Conservation (phyloP, 768 basidiomycete genomes). For the Pholiota molesta region DNA sequence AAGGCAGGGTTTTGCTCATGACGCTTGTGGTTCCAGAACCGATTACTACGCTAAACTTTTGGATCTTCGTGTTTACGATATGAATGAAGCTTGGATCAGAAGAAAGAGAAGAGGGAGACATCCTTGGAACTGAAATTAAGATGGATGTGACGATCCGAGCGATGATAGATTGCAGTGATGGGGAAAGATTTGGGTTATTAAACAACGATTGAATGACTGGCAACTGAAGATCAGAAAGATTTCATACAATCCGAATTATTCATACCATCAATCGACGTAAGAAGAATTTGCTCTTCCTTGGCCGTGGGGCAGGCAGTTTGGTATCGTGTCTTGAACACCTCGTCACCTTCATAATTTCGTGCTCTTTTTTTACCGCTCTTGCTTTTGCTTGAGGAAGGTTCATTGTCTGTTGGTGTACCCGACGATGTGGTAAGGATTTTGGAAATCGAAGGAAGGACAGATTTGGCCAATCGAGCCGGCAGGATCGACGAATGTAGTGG, state of each 20-base stretch:
- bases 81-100: conserved; percentile 51
- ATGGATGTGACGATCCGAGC: conserved; percentile 61
- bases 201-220: conserved; percentile 55
- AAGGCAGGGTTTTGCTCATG: conserved; percentile 62
- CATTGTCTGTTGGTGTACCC: conserved; percentile 23
- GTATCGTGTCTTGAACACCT: conserved; percentile 57
- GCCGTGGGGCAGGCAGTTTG: conserved; percentile 49
- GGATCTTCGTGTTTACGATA: conserved; percentile 47
- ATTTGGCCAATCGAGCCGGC: conserved; percentile 56
- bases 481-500: conserved; percentile 51
- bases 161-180: conserved; percentile 59
- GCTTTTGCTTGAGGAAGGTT: conserved; percentile 30
- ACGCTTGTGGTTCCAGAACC: conserved; percentile 56
- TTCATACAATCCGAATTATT: conserved; percentile 15
- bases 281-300: conserved; percentile 54
- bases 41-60: conserved; percentile 48
- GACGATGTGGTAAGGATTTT: conserved; percentile 43
- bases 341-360: conserved; percentile 76
- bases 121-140: conserved; percentile 56
- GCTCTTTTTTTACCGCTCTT: conserved; percentile 71
- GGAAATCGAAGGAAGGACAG: conserved; percentile 51
- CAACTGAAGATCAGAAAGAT: conserved; percentile 9
- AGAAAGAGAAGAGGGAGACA: conserved; percentile 58
- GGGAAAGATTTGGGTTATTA: conserved; percentile 50
- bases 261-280: conserved; percentile 62